Evolutionary conservation across 345 rosid species (phyloP).

Genomic region (Cardamine chenopodiifolia): DNA sequence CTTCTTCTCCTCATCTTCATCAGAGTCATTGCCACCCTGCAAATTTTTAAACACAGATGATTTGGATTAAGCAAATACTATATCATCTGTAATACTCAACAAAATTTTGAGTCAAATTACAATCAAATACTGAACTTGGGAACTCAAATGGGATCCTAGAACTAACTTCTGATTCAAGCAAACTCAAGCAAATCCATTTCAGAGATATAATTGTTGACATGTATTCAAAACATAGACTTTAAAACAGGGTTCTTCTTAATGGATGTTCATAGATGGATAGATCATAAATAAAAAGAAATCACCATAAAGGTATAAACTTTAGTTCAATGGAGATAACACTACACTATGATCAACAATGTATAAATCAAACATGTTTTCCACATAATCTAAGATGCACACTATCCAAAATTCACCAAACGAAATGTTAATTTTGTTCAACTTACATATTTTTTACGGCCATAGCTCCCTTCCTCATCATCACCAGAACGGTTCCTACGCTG

Average conservation of each 20-base stretch:
- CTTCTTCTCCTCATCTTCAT: constrained; percentile 60
- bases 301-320: constrained; percentile 13
- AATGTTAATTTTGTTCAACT: constrained; percentile 27
- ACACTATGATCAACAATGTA: constrained; percentile 2
- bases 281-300: not conserved
- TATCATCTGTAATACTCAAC: too few relatives aligned
- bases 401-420: not conserved
- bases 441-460: constrained; percentile 90
- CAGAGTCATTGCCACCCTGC: constrained; percentile 66
- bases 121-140: not conserved
- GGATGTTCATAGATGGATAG: not conserved
- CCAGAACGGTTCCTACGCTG: constrained; percentile 49
- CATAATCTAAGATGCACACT: constrained; percentile 1
- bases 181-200: not conserved
- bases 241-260: not conserved
- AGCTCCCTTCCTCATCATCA: constrained; percentile 60
- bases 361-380: not conserved
- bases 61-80: not conserved
- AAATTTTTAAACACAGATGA: constrained; percentile 12
- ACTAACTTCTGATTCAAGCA: not conserved
- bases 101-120: not conserved
- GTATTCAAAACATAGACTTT: not conserved
- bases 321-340: not conserved
- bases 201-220: not conserved
- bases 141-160: not conserved